A percentile compares a stretch with the other conserved stretches of the same genome.
phyloP scores from a whole-genome alignment of 2,329 filamentous ascomycete species.

The Aspergillus cejpii region DNA sequence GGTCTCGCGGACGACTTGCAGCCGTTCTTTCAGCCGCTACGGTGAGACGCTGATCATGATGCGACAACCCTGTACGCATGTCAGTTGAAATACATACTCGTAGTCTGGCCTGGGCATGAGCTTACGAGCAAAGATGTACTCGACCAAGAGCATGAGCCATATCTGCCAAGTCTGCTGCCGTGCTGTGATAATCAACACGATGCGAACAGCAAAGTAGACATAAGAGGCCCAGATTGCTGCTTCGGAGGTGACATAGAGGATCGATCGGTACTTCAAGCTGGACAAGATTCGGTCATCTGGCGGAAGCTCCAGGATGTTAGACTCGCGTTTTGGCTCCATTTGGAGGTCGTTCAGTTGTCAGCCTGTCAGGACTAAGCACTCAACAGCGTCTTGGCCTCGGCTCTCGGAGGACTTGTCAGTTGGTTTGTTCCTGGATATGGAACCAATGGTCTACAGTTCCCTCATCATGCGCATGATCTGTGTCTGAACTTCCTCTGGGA shows the following conservation, averaged over 20 bases:
- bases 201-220: conserved; percentile 19
- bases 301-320: conserved; percentile 20
- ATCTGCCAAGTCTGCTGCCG: conserved; percentile 18
- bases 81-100: neutral
- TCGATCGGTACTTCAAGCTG: conserved; percentile 14
- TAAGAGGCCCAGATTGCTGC: conserved; percentile 15
- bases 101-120: neutral
- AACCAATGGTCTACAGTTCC: neutral
- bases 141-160: conserved; percentile 24
- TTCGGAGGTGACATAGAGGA: conserved; percentile 14
- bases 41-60: conserved; percentile 22
- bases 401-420: too few species aligned
- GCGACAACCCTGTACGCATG: conserved; percentile 14
- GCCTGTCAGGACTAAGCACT: too few species aligned
- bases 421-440: neutral
- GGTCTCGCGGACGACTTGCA: conserved; percentile 11
- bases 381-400: too few species aligned
- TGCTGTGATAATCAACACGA: conserved; percentile 9
- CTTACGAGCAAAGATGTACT: conserved; percentile 23
- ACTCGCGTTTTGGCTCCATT: conserved; percentile 8
- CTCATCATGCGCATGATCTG: neutral
- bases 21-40: conserved; percentile 13
- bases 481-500: too few species aligned
- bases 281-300: conserved; percentile 11
- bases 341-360: neutral